Percentiles rank a stretch among this genome's conserved stretches.
These are phyloP conservation scores for Lichtheimia corymbifera DNA, from an alignment of 371 early-diverging fungal species.

Conservation along the genomic window DNA sequence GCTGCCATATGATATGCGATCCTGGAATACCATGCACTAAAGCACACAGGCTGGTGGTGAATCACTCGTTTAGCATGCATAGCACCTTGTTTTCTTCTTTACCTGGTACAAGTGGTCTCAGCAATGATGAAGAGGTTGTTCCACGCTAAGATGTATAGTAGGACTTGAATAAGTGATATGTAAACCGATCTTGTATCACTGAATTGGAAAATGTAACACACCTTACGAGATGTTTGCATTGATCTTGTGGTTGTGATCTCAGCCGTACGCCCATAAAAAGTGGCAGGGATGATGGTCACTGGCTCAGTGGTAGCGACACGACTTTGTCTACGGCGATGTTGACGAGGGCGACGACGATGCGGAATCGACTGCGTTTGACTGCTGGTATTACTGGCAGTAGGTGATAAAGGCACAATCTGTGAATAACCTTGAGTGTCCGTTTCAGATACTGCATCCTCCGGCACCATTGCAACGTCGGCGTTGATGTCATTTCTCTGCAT, in stretches of 20 bases:
- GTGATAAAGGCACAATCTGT: neutral
- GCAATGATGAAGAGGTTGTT: neutral
- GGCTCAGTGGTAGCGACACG: neutral
- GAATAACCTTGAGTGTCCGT: neutral
- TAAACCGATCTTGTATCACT: no score
- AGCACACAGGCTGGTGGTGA: neutral
- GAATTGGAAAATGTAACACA: no score
- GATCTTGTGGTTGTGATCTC: neutral
- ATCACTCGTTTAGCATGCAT: no score
- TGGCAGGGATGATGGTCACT: conserved; percentile 1
- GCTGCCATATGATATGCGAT: neutral
- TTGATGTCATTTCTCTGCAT: no score
- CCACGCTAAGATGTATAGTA: no score
- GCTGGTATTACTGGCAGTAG: neutral
- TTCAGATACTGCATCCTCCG: neutral
- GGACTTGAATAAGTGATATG: no score
- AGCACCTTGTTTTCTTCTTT: neutral
- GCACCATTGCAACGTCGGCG: neutral
- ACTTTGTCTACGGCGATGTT: neutral
- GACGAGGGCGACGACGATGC: neutral
- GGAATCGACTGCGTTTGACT: neutral
- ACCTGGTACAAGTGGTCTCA: conserved; percentile 3
- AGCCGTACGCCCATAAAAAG: neutral
- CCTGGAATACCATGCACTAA: neutral
- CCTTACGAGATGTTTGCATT: neutral